Evolutionary conservation across 805 yeast species (phyloP).

Genomic region (Yamadazyma insecticola): DNA sequence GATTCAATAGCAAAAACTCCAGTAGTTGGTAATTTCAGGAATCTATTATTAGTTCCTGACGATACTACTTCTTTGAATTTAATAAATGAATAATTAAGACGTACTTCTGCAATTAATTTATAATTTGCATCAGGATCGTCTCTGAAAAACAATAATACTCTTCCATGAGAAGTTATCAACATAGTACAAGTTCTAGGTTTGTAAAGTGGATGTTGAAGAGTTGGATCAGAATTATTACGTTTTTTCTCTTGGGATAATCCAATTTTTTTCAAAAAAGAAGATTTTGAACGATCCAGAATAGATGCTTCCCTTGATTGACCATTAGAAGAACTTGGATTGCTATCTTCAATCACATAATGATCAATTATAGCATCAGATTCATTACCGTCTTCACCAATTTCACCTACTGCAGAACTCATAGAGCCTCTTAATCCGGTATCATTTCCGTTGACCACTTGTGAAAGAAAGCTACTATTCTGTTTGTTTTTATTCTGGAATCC

Average conservation of each 20-base stretch:
- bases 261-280: constrained; percentile 15
- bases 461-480: constrained; percentile 22
- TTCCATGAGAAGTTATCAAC: constrained; percentile 58
- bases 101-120: constrained; percentile 51
- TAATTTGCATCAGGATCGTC: constrained; percentile 37
- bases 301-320: no score
- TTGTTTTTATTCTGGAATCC: constrained; percentile 25
- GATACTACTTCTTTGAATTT: constrained; percentile 54
- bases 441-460: constrained; percentile 37
- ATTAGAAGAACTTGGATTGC: constrained; percentile 3
- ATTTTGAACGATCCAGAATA: constrained; percentile 2
- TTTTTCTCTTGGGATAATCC: constrained; percentile 11
- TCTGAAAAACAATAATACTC: constrained; percentile 52
- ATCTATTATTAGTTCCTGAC: constrained; percentile 27
- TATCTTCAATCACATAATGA: constrained; percentile 17
- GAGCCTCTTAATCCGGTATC: constrained; percentile 18
- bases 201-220: constrained; percentile 23
- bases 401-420: neutral
- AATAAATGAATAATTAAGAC: constrained; percentile 47
- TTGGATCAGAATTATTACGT: constrained; percentile 3
- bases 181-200: constrained; percentile 46
- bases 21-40: constrained; percentile 29
- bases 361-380: constrained; percentile 68
- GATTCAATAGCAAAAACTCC: constrained; percentile 58
- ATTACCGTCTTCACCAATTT: constrained; percentile 44